Base-by-base conservation (phyloP, 192 early-diverging fungal genomes). In the Entomortierella beljakovae region DNA sequence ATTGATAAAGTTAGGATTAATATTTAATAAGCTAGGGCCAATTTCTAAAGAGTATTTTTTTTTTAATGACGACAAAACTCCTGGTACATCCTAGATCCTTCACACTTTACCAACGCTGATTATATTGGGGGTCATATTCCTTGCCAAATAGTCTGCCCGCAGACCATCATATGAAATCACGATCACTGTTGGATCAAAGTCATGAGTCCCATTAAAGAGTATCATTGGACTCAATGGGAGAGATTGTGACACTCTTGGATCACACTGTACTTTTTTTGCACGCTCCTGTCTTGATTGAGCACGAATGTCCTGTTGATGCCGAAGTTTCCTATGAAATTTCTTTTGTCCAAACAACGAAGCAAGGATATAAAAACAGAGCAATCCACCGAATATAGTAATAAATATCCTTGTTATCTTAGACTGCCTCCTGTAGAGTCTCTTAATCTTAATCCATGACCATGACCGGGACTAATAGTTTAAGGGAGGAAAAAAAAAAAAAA, bases 111-210 rank as follows among this genome's bases (percentile, higher is more conserved):
- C 86, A 29, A 95, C 61, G 43, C 80, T 59, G 9, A 60, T 42
- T 11, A 95, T 70, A 46, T 84, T 87, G 1, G 95, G 94, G 11
- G 95, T 94, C 5, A 94, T 33, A 1, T 86, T 88, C 43, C 93
- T 84, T 40, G 86, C 82, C 32, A 98, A 70, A 81, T 97, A 98
- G 67, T 96, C 93, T 31, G 90, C 84, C 37, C 95, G 84, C 80
- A 95, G 90, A 23, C 96, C 96, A 76, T 98, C 97, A 31, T 95
- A 82, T 2, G 94, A 96, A 16, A 98, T 67, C n/a, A 97, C 80
- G 43, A 98, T 87, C 1, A 95, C 82, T 11, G 90, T 92, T 20
- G 88, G 81, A 38, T 81, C 81, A 83, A 91, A 94, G 51, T 81
- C 70, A 46, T 88, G 87, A 15, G 92, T 90, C 15, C 92, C 92